phyloP scores from a whole-genome alignment of 2,329 filamentous ascomycete species.

The Microdochium bolleyi region DNA sequence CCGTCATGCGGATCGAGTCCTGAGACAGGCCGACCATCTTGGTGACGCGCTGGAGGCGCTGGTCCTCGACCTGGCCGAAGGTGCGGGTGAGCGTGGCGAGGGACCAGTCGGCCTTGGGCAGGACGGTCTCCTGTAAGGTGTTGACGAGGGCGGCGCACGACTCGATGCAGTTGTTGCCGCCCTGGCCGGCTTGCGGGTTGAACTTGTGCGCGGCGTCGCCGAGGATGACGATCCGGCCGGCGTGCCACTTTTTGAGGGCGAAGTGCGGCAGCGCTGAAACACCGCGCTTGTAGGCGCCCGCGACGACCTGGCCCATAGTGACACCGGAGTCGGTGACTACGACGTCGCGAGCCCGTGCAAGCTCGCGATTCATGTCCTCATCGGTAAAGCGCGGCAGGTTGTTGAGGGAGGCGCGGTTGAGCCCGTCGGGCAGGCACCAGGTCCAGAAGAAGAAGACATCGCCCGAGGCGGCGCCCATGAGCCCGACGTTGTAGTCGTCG shows the following conservation, averaged over 20 bases:
- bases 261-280: slow-evolving; percentile 13
- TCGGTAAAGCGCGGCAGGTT: not conserved
- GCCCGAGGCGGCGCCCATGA: not conserved
- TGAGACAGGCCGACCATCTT: too few species aligned
- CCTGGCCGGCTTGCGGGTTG: slow-evolving; percentile 22
- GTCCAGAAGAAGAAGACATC: not conserved
- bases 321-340: not conserved
- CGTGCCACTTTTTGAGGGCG: slow-evolving; percentile 17
- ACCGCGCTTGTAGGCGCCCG: slow-evolving; percentile 16
- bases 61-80: too few species aligned
- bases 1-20: too few species aligned
- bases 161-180: slow-evolving; percentile 25
- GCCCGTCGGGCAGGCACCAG: not conserved
- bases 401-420: not conserved
- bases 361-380: not conserved
- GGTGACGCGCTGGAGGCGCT: too few species aligned
- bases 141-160: slow-evolving; percentile 18
- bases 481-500: not conserved
- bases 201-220: slow-evolving; percentile 29
- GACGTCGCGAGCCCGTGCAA: too few species aligned
- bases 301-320: slow-evolving; percentile 12
- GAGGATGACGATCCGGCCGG: slow-evolving; percentile 22
- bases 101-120: too few species aligned
- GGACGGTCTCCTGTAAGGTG: slow-evolving; percentile 6
- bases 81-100: too few species aligned